These are phyloP conservation scores for Geranium incanum DNA, from an alignment of 441 rosid species.

Conservation along the genomic window DNA sequence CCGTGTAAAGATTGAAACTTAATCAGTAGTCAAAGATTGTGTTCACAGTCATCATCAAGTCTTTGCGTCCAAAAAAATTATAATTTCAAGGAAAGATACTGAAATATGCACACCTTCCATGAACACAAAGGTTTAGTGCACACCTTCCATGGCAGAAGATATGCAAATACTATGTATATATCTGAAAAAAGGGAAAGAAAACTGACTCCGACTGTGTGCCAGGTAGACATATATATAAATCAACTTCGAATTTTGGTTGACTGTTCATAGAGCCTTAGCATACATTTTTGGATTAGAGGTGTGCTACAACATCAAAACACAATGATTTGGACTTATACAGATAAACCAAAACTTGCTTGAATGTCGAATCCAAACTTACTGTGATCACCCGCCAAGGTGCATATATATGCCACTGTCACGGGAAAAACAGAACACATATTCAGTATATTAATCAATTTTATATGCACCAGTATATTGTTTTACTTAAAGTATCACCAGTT, in stretches of 20 bases:
- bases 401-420: too few species aligned
- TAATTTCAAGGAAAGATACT: background rate
- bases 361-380: too few species aligned
- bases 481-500: too few species aligned
- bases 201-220: conserved; percentile 1
- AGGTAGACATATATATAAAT: background rate
- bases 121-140: background rate
- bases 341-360: background rate
- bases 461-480: too few species aligned
- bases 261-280: background rate
- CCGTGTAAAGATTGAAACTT: too few species aligned
- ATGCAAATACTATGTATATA: background rate
- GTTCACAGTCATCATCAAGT: background rate
- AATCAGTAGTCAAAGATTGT: background rate
- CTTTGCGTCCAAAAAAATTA: background rate
- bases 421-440: too few species aligned
- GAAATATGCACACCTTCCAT: too few species aligned
- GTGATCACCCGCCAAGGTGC: too few species aligned
- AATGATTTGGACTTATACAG: background rate
- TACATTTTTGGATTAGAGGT: background rate
- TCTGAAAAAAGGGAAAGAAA: conserved; percentile 1
- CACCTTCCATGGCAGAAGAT: background rate
- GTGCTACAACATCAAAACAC: background rate
- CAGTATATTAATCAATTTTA: too few species aligned
- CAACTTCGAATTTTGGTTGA: background rate